Base-by-base conservation (phyloP, 2,329 filamentous ascomycete species). In the Alternaria gansuensis region DNA sequence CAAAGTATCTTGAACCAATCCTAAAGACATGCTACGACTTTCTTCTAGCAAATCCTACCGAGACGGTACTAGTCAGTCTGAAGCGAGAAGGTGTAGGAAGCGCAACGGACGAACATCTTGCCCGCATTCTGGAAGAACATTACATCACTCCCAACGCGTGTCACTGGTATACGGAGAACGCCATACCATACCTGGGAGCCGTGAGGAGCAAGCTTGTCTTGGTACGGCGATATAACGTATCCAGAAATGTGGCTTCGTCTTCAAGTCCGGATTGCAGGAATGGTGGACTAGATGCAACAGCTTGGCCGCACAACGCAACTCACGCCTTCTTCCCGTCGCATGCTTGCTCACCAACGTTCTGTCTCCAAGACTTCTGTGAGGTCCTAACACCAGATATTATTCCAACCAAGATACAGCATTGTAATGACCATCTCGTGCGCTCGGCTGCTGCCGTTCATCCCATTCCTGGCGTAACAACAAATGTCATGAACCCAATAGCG, bases 361-460 rank as follows among this genome's bases (percentile, higher is more conserved):
- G 91, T 65, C 88, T 98, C 40, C 95, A 98, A 80, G 95, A 98
- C 80, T 97, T 94, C 78, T 98, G 96, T 82, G 92, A 96, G 73
- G 88, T 99, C 33, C 80, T 89, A 44, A 87, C 92, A 77, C 87
- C 85, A 23, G 82, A 86, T 59, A 90, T 89, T 68, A 94, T 98
- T 59, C 83, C 89, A 36, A 87, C 88, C 78, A 99, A 98, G 83
- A 90, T 96, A 59, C 79, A 83, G 40, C 88, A 88, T 70, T 87
- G 87, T 52, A 88, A 85, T 59, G 88, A 88, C 24, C 93, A 97
- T 68, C 86, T 97, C 45, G 88, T 90, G 73, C 87, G 92, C 29
- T 87, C 93, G 4, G 80, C 76, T 0, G 58, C 64, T 0, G 69
- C 68, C 5, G 70, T 76, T 0, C 75, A 75, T 29, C 75, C 74